These are phyloP conservation scores for Rosa chinensis DNA, from an alignment of 306 rosid species.

Conservation along the genomic window DNA sequence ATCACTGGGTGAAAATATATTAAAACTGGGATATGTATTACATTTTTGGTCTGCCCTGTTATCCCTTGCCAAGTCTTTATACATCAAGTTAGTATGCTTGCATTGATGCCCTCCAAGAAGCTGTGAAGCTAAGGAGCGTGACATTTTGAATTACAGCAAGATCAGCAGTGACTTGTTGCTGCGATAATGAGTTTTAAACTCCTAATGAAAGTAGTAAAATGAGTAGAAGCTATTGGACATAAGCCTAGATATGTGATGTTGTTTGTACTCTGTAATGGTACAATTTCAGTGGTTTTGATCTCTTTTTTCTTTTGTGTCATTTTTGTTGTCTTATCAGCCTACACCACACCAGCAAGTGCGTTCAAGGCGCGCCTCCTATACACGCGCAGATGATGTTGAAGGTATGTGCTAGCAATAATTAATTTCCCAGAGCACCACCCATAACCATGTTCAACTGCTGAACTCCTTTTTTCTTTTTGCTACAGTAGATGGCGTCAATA, in stretches of 20 bases:
- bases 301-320: neutral
- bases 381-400: constrained; percentile 66
- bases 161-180: neutral
- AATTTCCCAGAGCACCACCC: neutral
- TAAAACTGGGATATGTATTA: neutral
- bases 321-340: constrained; percentile 58
- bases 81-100: neutral
- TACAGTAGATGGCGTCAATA: constrained; percentile 37
- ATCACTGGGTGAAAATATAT: neutral
- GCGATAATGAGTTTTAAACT: neutral
- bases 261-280: neutral
- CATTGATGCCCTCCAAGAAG: neutral
- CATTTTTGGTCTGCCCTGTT: neutral
- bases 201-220: neutral
- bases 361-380: constrained; percentile 82
- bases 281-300: neutral
- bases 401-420: constrained; percentile 41
- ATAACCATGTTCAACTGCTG: constrained; percentile 13
- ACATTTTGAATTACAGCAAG: neutral
- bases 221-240: neutral
- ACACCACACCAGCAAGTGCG: constrained; percentile 84
- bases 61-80: neutral
- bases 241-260: neutral
- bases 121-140: neutral
- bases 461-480: constrained; percentile 13